Evolutionary conservation across 2,329 filamentous ascomycete species (phyloP).

Genomic region (Amesomyces nigricolor): DNA sequence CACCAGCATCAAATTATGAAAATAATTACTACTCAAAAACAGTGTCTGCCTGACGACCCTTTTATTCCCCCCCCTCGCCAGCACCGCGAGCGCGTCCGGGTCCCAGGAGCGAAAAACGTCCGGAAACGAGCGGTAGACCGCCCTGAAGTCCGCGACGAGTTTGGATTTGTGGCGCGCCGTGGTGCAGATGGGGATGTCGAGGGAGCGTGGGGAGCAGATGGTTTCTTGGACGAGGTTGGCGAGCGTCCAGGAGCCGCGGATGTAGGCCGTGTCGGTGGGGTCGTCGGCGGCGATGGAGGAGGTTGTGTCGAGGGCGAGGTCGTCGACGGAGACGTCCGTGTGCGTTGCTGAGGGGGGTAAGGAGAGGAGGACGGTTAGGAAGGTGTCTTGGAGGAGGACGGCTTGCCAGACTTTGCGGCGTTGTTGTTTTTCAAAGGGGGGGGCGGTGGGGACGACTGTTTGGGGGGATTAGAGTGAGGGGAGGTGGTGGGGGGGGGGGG

Average conservation of each 20-base stretch:
- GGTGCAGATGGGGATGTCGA: constrained; percentile 65
- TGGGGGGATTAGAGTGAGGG: constrained; percentile 13
- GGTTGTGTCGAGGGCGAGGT: constrained; percentile 57
- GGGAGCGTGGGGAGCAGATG: constrained; percentile 67
- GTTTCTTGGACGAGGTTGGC: constrained; percentile 73
- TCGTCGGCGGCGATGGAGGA: constrained; percentile 52
- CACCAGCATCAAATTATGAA: constrained; percentile 75
- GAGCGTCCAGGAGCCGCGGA: constrained; percentile 71
- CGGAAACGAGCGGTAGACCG: constrained; percentile 68
- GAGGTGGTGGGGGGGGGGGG: constrained; percentile 13
- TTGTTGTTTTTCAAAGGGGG: constrained; percentile 68
- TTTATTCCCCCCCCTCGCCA: constrained; percentile 52
- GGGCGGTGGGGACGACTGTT: constrained; percentile 57
- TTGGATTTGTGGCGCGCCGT: constrained; percentile 64
- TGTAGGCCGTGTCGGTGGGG: constrained; percentile 64
- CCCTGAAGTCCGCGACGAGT: constrained; percentile 63
- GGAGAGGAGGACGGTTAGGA: constrained; percentile 70
- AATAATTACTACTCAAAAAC: constrained; percentile 76
- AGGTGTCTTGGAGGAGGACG: constrained; percentile 74
- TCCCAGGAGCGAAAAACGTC: constrained; percentile 65
- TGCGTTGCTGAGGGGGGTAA: constrained; percentile 73
- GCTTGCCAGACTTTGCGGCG: constrained; percentile 78
- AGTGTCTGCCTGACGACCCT: constrained; percentile 68
- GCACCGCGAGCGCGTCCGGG: constrained; percentile 50
- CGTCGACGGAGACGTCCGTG: constrained; percentile 71